A percentile compares a stretch with the other conserved stretches of the same genome.
phyloP scores from a whole-genome alignment of 305 asterid genomes.

The Fraxinus baroniana region DNA sequence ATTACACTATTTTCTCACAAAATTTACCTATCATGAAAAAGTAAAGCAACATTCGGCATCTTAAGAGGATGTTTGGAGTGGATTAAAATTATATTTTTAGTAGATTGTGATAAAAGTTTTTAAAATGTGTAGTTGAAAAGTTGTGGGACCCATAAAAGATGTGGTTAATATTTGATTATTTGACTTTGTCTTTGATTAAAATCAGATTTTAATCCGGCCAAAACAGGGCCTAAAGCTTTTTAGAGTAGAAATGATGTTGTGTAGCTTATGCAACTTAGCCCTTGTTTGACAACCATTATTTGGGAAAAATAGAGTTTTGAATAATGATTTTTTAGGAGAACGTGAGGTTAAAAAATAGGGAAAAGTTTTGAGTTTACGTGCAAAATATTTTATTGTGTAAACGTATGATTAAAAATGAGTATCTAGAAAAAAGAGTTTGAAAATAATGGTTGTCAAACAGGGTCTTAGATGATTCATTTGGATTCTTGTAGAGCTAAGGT shows the following conservation, averaged over 20 bases:
- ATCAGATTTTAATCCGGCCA: too few species aligned
- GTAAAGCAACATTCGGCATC: neutral
- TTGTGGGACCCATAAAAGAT: too few species aligned
- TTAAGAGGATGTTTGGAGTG: neutral
- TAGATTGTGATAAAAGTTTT: too few species aligned
- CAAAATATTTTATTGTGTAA: neutral
- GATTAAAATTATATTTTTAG: too few species aligned
- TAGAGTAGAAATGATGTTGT: neutral
- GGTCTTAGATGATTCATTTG: neutral
- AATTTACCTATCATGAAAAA: neutral
- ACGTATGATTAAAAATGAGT: neutral
- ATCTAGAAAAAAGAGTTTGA: neutral
- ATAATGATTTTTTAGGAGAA: neutral
- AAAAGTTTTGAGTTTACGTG: neutral
- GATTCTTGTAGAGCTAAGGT: constrained; percentile 5
- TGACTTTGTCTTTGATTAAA: too few species aligned
- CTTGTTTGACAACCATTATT: neutral
- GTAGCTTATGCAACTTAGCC: neutral
- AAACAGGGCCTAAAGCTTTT: neutral
- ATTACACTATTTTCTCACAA: neutral
- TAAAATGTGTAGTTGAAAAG: too few species aligned
- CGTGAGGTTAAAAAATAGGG: neutral
- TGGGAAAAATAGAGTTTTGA: neutral
- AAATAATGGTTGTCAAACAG: neutral
- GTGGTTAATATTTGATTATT: too few species aligned